Evolutionary conservation across 2,329 filamentous ascomycete species (phyloP).

Genomic region (Neonectria faginata): DNA sequence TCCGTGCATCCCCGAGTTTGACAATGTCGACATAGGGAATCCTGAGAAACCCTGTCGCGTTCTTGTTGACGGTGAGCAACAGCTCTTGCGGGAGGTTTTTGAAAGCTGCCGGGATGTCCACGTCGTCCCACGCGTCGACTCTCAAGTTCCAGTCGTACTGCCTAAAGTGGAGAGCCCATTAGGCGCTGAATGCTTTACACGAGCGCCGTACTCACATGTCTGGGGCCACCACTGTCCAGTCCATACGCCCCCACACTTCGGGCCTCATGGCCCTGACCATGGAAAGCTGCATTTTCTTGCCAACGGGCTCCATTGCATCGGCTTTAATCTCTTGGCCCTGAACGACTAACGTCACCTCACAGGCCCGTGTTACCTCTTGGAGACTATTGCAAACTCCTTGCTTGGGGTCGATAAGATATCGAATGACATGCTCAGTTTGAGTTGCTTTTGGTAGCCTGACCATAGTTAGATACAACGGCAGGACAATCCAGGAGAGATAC

Average conservation of each 20-base stretch:
- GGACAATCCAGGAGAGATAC: not conserved
- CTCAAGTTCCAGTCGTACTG: conserved; percentile 51
- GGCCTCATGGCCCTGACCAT: conserved; percentile 37
- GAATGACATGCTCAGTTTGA: conserved; percentile 35
- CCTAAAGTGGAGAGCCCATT: conserved; percentile 35
- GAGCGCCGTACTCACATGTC: conserved; percentile 48
- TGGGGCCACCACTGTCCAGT: conserved; percentile 51
- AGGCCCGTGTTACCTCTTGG: conserved; percentile 29
- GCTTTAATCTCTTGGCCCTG: conserved; percentile 40
- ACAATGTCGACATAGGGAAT: conserved; percentile 29
- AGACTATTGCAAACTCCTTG: conserved; percentile 29
- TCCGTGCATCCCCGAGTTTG: conserved; percentile 22
- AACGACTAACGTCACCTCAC: conserved; percentile 38
- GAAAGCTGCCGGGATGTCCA: conserved; percentile 36
- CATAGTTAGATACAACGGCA: conserved; percentile 20
- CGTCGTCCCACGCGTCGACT: conserved; percentile 44
- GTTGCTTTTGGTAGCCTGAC: conserved; percentile 31
- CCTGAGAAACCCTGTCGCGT: conserved; percentile 22
- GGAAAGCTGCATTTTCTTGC: conserved; percentile 36
- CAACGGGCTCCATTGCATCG: conserved; percentile 26
- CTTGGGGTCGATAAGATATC: conserved; percentile 28
- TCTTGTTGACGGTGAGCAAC: conserved; percentile 24
- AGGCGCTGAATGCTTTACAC: conserved; percentile 10
- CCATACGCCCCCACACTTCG: conserved; percentile 42
- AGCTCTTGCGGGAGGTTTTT: conserved; percentile 39